Evolutionary conservation across 352 stramenopile species (phyloP).

Genomic region (Phytophthora foliorum): DNA sequence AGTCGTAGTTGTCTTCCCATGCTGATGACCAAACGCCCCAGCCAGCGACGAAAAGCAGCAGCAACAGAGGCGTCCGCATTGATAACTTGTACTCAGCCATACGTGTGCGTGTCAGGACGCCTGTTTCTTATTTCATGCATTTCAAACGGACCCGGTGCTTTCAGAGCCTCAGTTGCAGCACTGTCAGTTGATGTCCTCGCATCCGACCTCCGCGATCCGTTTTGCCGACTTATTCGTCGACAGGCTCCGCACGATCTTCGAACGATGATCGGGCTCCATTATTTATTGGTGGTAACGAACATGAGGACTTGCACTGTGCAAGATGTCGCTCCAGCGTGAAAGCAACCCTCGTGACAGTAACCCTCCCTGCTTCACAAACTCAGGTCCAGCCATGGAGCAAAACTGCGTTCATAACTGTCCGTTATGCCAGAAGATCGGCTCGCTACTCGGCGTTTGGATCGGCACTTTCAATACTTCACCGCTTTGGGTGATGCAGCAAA

Average conservation of each 20-base stretch:
- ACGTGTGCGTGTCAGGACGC: not conserved
- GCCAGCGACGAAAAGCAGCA: conserved; percentile 13
- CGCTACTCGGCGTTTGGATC: too few relatives aligned
- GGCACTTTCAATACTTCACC: not conserved
- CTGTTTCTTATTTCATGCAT: conserved; percentile 34
- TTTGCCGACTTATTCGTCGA: conserved; percentile 9
- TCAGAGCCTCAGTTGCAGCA: too few relatives aligned
- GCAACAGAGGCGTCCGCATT: conserved; percentile 8
- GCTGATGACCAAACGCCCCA: not conserved
- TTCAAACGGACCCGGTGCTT: conserved; percentile 15
- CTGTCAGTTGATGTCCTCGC: too few relatives aligned
- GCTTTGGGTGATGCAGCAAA: not conserved
- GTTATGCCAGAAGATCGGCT: too few relatives aligned
- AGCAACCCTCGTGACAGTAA: too few relatives aligned
- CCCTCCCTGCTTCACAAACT: too few relatives aligned
- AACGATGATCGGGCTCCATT: not conserved
- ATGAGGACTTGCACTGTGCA: too few relatives aligned
- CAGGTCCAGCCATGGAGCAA: too few relatives aligned
- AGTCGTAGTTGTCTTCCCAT: not conserved
- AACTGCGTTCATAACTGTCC: too few relatives aligned
- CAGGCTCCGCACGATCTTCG: conserved; percentile 6
- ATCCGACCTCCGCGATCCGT: conserved; percentile 1
- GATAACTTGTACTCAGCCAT: not conserved
- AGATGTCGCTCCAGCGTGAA: too few relatives aligned
- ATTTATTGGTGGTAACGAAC: too few relatives aligned